Conservation (phyloP, 441 rosid species). For the Raphanus hybrid region DNA sequence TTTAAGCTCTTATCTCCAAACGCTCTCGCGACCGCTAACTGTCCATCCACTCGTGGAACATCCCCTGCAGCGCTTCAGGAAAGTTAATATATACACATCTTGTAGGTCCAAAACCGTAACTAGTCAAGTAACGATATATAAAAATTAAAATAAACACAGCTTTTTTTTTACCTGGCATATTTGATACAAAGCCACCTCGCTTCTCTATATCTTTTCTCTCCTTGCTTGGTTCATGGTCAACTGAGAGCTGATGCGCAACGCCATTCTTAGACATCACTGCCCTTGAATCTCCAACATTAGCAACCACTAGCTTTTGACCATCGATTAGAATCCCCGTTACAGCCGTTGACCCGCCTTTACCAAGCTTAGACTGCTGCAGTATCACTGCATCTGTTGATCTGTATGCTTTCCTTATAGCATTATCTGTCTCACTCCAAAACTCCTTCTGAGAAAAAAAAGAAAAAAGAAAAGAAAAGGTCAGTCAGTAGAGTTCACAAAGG, state of each 20-base stretch:
- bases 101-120: neutral
- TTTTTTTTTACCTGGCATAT: neutral
- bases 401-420: constrained; percentile 67
- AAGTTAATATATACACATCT: neutral
- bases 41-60: constrained; percentile 77
- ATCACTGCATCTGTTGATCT: constrained; percentile 59
- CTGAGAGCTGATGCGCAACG: constrained; percentile 60
- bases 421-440: constrained; percentile 64
- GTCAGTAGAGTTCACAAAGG: neutral
- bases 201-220: constrained; percentile 55
- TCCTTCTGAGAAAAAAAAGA: constrained; percentile 46
- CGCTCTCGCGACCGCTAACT: constrained; percentile 80
- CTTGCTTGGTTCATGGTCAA: constrained; percentile 76
- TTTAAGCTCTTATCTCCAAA: constrained; percentile 78
- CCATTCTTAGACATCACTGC: constrained; percentile 67
- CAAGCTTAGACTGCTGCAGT: constrained; percentile 57
- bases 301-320: constrained; percentile 69
- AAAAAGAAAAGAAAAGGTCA: neutral
- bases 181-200: too few relatives aligned
- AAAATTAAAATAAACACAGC: too few relatives aligned
- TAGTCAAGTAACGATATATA: neutral
- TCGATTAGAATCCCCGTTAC: constrained; percentile 73
- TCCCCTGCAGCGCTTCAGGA: constrained; percentile 48
- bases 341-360: constrained; percentile 82
- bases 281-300: constrained; percentile 84